phyloP scores from a whole-genome alignment of 805 yeast genomes.

The Clavispora asparagi region DNA sequence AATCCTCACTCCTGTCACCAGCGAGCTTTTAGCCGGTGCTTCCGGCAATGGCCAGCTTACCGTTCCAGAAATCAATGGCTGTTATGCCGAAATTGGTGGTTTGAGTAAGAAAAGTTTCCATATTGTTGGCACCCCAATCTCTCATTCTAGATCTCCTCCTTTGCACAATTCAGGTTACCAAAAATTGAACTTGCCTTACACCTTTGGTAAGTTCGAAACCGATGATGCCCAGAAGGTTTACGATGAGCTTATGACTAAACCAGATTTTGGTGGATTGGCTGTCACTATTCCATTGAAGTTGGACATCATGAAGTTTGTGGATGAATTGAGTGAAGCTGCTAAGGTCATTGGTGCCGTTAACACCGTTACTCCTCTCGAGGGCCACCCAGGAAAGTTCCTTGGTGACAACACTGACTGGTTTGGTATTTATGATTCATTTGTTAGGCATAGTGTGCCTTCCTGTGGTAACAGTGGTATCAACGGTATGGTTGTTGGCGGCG shows the following conservation, averaged over 20 bases:
- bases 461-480: constrained; percentile 27
- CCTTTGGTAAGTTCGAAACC: constrained; percentile 65
- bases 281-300: constrained; percentile 91
- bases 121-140: constrained; percentile 76
- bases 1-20: constrained; percentile 80
- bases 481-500: constrained; percentile 91
- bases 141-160: constrained; percentile 85
- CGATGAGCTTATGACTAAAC: constrained; percentile 42
- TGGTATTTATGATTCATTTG: constrained; percentile 73
- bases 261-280: constrained; percentile 84
- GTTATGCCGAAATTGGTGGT: constrained; percentile 59
- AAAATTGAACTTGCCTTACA: constrained; percentile 72
- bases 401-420: constrained; percentile 97
- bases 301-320: constrained; percentile 64
- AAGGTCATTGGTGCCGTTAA: constrained; percentile 87
- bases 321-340: constrained; percentile 72
- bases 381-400: constrained; percentile 36
- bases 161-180: constrained; percentile 79
- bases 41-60: constrained; percentile 81
- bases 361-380: constrained; percentile 58
- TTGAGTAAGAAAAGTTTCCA: constrained; percentile 52
- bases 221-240: constrained; percentile 54
- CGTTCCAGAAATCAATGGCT: constrained; percentile 56
- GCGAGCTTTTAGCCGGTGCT: constrained; percentile 56
- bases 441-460: constrained; percentile 54